Base-by-base conservation (phyloP, 225 moss, liverwort and hornwort genomes). In the Neckera pumila region DNA sequence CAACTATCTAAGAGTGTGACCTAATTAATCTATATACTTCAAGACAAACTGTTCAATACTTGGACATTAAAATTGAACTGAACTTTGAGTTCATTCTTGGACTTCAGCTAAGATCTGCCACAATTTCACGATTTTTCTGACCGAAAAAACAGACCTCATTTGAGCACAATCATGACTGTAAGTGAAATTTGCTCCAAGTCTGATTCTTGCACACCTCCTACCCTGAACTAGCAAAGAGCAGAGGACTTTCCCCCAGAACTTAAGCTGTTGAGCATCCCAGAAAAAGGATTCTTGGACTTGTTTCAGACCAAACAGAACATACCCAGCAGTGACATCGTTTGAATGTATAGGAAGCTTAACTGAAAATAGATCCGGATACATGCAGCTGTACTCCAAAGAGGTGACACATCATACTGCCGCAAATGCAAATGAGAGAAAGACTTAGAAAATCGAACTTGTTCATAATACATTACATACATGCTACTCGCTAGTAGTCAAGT, bases 391-490 rank as follows among this genome's bases (percentile, higher is more conserved):
- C 57, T 84, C 21, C 22, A 15, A 86, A 64, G 53, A 78, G 54
- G 14, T 57, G 56, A 64, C 57, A 81, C 30, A 87, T 47, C 85
- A 47, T 63, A 82, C 73, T 47, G 67, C 51, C 57, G 58, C 60
- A 57, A 75, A 30, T 67, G 66, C 60, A 85, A 33, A 65, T 36
- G 40, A 31, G 36, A 79, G 28, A 60, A 60, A 70, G 17, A 42
- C 42, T 34, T 76, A 9, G 7, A 60, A 87, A 80, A 80, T 27
- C 28, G 61, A 87, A 87, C 15, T 38, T 38, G 80, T 43, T 88
- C 49, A 85, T n/a, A 14, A 53, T 85, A 90, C 61, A 88, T 59
- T 88, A 88, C 8, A 28, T 88, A 88, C 90, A 81, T 51, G 88
- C 30, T 80, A 66, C 74, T 85, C 34, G 60, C 58, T 73, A 73